Base-by-base conservation (phyloP, 2,329 filamentous ascomycete species). In the Huntiella decipiens region DNA sequence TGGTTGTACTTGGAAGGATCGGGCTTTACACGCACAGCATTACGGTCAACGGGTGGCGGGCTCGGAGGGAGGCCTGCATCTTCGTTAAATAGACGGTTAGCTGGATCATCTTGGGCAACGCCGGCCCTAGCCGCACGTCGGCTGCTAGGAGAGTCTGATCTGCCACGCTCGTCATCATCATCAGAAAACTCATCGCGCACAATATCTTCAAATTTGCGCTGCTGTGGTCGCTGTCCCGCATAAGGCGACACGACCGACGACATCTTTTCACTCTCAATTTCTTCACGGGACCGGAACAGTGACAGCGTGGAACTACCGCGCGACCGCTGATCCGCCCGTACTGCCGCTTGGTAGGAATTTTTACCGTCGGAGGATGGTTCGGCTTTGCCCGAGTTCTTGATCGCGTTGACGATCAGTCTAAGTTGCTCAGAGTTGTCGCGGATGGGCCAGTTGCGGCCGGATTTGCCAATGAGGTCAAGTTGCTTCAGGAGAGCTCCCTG, bases 361-460 rank as follows among this genome's bases (percentile, higher is more conserved):
- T 44, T 39, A 32, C 35, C 19, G 12, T 35, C 42, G 6, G 37
- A 19, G n/a, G 41, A 48, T 3, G 33, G 22, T 37, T 37, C 32
- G 16, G 52, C 46, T 48, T 58, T 60, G 48, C 64, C 64, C n/a
- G 63, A 60, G 35, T 64, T 61, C 54, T 72, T 71, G 54, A 74
- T 64, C 52, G 70, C 78, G 43, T 66, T 68, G 52, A 72, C 67
- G 55, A 94, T 83, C 56, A 94, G 66, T 55, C 76, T 78, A 54
- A 80, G 70, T 65, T 96, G 87, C 45, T 94, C 86, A 55, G 75
- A 75, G 58, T 79, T 82, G 58, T 94, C 86, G 54, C 77, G 76
- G 58, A 98, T 92, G 46, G 91, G 91, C 91, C 91, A 98, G 63
- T 91, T 93, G 60, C 81, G 82, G 47, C 83, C 84, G 45, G 81